phyloP scores from a whole-genome alignment of 2,329 filamentous ascomycete species.

The Xylariaceae sp. region DNA sequence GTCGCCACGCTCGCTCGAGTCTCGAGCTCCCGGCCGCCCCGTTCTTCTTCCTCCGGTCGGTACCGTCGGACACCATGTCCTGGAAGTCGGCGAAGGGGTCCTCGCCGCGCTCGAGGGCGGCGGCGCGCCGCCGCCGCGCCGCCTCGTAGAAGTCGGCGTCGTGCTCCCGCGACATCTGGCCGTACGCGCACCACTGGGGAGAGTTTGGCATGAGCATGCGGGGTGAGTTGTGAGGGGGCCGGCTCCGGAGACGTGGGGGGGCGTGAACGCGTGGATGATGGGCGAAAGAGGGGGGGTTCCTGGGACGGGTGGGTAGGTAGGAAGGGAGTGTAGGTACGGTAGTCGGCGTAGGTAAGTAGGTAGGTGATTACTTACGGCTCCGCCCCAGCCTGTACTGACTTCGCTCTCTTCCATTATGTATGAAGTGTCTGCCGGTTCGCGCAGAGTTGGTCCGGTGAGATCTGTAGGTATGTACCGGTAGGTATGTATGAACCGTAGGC shows the following conservation, averaged over 20 bases:
- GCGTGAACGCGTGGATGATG: too few species aligned
- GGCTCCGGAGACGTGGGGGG: too few species aligned
- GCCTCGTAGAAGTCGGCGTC: constrained; percentile 5
- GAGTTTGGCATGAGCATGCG: neutral
- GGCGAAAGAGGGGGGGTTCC: too few species aligned
- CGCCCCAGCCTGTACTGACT: constrained; percentile 2
- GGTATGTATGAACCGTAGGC: neutral
- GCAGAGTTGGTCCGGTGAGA: neutral
- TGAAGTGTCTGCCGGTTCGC: neutral
- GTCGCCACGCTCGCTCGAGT: constrained; percentile 2
- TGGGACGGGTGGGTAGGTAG: too few species aligned
- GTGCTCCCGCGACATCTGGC: constrained; percentile 3
- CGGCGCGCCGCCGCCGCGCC: constrained; percentile 3
- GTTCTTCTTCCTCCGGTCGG: too few species aligned
- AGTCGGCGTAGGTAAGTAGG: neutral
- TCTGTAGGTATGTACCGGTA: neutral
- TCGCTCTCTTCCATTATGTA: neutral
- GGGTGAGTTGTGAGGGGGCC: too few species aligned
- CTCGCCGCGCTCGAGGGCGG: constrained; percentile 3
- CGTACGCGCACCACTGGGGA: constrained; percentile 2
- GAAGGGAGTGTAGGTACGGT: too few species aligned
- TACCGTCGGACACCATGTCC: constrained; percentile 1
- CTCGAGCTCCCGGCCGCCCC: neutral
- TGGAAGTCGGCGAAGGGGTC: constrained; percentile 7
- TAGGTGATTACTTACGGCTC: constrained; percentile 1